Percentiles rank a stretch among this genome's conserved stretches.
Evolutionary conservation across 148 eudicot species (phyloP).

Genomic region (Pharnaceum exiguum): DNA sequence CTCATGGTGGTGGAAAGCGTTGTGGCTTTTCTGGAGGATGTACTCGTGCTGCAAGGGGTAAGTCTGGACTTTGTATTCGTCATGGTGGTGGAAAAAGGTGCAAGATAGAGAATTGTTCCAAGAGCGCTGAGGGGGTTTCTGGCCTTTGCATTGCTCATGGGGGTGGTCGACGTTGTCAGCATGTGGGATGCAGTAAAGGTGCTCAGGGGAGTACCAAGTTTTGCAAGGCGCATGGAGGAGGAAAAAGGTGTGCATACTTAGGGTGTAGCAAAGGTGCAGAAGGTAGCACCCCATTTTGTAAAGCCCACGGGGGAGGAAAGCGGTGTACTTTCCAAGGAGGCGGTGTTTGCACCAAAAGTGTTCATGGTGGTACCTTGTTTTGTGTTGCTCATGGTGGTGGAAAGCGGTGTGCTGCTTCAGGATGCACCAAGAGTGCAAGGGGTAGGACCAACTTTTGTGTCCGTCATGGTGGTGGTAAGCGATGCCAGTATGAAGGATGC

Average conservation of each 20-base stretch:
- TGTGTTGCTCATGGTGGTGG: conserved; percentile 91
- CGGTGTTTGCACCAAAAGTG: conserved; percentile 52
- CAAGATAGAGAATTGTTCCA: conserved; percentile 50
- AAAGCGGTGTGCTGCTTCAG: conserved; percentile 60
- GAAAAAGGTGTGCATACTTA: conserved; percentile 55
- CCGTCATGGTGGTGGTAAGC: conserved; percentile 81
- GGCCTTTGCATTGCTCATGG: conserved; percentile 81
- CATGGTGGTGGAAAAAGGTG: conserved; percentile 91
- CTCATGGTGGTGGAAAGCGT: conserved; percentile 78
- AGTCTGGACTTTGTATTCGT: conserved; percentile 69
- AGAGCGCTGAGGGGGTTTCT: conserved; percentile 64
- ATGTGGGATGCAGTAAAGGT: conserved; percentile 54
- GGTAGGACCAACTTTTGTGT: conserved; percentile 67
- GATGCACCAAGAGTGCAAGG: conserved; percentile 79
- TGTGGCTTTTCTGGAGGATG: conserved; percentile 55
- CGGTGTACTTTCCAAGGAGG: conserved; percentile 57
- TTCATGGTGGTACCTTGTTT: conserved; percentile 64
- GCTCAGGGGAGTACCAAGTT: conserved; percentile 78
- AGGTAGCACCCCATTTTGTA: conserved; percentile 67
- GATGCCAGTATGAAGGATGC: conserved; percentile 60
- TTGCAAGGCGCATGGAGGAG: conserved; percentile 82
- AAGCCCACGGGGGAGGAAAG: conserved; percentile 89
- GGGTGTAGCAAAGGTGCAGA: conserved; percentile 81
- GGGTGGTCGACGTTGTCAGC: conserved; percentile 76
- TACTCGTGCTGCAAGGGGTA: conserved; percentile 66